phyloP scores from a whole-genome alignment of 257 asterid genomes.

The Plantago elongata region DNA sequence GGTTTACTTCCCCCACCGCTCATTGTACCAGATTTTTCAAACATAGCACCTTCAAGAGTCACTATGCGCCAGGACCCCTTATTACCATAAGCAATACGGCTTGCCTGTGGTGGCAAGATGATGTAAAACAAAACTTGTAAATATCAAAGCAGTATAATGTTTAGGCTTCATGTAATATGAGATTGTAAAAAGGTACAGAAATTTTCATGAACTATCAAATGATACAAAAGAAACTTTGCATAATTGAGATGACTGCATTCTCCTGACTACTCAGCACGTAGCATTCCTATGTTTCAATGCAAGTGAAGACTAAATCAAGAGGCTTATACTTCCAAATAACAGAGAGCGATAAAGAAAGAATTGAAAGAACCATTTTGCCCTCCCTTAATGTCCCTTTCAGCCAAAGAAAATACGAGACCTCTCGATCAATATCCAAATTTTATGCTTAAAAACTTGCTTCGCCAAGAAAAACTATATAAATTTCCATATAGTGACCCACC shows the following conservation, averaged over 20 bases:
- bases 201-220: not conserved
- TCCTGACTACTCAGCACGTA: no score
- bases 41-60: constrained; percentile 86
- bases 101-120: constrained; percentile 50
- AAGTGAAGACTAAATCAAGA: no score
- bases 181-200: not conserved
- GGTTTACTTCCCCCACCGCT: constrained; percentile 92
- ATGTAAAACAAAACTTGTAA: constrained; percentile 6
- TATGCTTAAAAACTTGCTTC: not conserved
- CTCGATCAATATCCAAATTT: not conserved
- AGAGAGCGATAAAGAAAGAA: no score
- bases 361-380: no score
- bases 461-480: not conserved
- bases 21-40: constrained; percentile 96
- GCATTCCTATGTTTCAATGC: no score
- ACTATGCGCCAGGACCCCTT: constrained; percentile 82
- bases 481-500: constrained; percentile 29
- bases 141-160: not conserved
- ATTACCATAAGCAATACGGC: constrained; percentile 80
- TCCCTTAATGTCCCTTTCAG: no score
- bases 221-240: no score
- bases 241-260: no score
- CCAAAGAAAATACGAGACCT: no score
- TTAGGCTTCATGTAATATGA: not conserved
- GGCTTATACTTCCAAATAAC: no score